Base-by-base conservation (phyloP, 768 basidiomycete genomes). In the Lactifluus volemus region DNA sequence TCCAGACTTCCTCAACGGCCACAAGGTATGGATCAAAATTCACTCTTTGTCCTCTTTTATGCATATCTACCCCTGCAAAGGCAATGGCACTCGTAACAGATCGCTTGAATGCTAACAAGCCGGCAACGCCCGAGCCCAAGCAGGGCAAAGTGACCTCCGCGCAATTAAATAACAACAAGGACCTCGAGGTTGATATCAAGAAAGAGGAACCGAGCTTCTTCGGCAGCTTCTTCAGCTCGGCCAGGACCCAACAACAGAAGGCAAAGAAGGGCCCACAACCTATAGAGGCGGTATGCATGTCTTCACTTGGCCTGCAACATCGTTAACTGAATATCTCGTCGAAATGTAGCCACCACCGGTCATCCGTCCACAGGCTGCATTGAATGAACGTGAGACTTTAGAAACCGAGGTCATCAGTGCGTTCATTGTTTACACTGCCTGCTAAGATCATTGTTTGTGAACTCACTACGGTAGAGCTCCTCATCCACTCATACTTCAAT, bases 371-470 rank as follows among this genome's bases (percentile, higher is more conserved):
- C 92, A 96, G 67, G 84, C 86, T 11, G 90, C 92, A 12, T 76
- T 98, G 67, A 97, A 81, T 70, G 97, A 99, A 65, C 81, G 97
- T 55, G 97, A 99, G 78, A 86, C 88, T 34, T 90, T 98, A 88
- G 97, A 99, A 74, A 98, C 96, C 0, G 97, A 99, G 70, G 94
- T 99, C 65, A 98, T 98, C 85, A 99, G 94, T 96, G 68, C 73
- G 92, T 83, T 15, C 4, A n/a, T 25, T 1, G 49, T 49, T 17
- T 29, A 58, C 15, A 53, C 39, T 7, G 11, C 21, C 32, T n/a
- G 29, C 50, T 21, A 11, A 25, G 10, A 19, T 14, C 19, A 4
- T 54, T 54, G n/a, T 58, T 63, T 45, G 19, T 25, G 10, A 12
- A 54, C 30, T 39, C 7, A 5, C 42, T 3, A 3, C 44, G 44